Evolutionary conservation across 2,329 filamentous ascomycete genomes (phyloP).

Genomic region (Aspergillus glaucus): DNA sequence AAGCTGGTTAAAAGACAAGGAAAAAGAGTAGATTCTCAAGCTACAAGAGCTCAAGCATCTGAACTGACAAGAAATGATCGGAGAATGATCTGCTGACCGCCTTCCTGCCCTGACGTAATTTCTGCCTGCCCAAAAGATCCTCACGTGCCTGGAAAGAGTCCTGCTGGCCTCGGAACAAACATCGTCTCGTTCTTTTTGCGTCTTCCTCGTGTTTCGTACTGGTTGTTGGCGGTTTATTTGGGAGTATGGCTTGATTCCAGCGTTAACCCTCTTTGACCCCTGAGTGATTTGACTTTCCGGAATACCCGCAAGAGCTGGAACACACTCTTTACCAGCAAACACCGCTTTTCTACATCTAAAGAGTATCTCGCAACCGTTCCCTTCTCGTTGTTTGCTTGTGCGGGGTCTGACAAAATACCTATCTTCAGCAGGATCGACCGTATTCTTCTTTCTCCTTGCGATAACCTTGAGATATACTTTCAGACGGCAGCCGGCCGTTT

Average conservation of each 20-base stretch:
- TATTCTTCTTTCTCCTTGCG: not conserved
- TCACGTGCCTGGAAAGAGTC: not conserved
- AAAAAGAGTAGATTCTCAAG: not conserved
- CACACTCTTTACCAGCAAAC: not conserved
- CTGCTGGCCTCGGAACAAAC: not conserved
- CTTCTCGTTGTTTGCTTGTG: not conserved
- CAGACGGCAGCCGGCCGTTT: not conserved
- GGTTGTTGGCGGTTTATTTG: not conserved
- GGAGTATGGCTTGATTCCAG: not conserved
- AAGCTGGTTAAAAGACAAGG: not conserved
- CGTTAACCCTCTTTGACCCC: not conserved
- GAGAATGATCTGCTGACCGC: not conserved
- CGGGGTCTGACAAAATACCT: not conserved
- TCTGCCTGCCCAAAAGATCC: not conserved
- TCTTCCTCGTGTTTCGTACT: not conserved
- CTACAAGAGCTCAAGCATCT: not conserved
- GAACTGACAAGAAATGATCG: not conserved
- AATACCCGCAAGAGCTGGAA: not conserved
- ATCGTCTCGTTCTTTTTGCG: not conserved
- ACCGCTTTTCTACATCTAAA: not conserved
- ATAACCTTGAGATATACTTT: not conserved
- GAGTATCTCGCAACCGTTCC: not conserved
- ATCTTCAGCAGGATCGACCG: not conserved
- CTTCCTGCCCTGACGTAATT: not conserved
- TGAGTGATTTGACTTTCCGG: not conserved